Evolutionary conservation across 352 stramenopile genomes (phyloP).

Genomic region (Pythium vanterpoolii): DNA sequence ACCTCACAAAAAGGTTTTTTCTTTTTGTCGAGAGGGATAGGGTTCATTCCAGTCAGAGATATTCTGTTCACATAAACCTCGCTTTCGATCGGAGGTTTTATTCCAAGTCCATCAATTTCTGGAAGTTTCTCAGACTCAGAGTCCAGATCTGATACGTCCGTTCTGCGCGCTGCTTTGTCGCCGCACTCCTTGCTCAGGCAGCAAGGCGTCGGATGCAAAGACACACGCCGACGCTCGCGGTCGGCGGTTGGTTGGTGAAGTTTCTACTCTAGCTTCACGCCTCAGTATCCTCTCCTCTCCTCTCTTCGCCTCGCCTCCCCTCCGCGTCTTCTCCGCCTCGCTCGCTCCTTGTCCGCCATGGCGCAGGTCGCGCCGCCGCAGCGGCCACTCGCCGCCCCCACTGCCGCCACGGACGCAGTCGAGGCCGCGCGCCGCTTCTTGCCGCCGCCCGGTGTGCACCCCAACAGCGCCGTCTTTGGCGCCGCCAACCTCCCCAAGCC

Average conservation of each 20-base stretch:
- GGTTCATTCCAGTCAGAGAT: not conserved
- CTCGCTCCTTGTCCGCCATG: conserved; percentile 5
- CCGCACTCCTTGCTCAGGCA: too few relatives aligned
- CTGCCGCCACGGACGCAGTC: not conserved
- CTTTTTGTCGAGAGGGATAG: not conserved
- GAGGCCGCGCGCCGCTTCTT: conserved; percentile 30
- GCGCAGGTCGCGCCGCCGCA: conserved; percentile 16
- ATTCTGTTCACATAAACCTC: not conserved
- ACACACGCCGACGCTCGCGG: conserved; percentile 3
- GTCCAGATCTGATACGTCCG: not conserved
- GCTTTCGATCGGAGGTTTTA: not conserved
- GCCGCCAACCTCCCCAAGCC: conserved; percentile 62
- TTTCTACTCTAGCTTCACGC: not conserved
- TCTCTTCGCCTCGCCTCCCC: not conserved
- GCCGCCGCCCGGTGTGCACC: conserved; percentile 56
- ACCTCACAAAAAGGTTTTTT: not conserved
- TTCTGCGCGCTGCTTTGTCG: conserved; percentile 8
- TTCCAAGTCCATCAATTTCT: not conserved
- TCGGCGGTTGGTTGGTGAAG: not conserved
- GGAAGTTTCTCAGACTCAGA: not conserved
- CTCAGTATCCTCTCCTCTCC: not conserved
- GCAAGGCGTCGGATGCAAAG: conserved; percentile 8
- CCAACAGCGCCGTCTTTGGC: conserved; percentile 75
- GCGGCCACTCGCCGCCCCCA: not conserved
- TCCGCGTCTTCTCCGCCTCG: not conserved